Base-by-base conservation (phyloP, 495 filamentous ascomycete species). In the Hamigera avellanea region DNA sequence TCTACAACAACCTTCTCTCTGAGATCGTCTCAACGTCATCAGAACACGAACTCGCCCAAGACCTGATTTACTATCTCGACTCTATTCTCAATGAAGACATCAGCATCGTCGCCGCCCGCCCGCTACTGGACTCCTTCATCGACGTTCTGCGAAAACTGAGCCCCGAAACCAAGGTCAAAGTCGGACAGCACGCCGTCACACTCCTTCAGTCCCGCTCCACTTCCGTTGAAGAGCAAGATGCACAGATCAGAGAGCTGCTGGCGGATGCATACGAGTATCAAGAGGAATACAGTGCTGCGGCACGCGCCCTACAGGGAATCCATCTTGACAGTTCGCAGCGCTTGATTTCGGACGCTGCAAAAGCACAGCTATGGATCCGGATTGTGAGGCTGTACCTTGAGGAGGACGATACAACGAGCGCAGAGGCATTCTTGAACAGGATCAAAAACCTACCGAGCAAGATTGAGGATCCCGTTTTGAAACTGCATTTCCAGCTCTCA, bases 301-400 rank as follows among this genome's bases (percentile, higher is more conserved):
- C 91, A 3, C 74, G 78, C 44, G 69, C 73, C 6, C 76, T 98
- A 2, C 68, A 84, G 50, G 81, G 79, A 16, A 93, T 96, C 46
- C 81, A 84, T 21, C 76, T 95, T 13, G 86, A 95, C 52, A 80
- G 73, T 31, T 84, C 83, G 15, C 87, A 95, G 57, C 81, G 86
- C 10, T 75, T 80, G 39, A 79, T 95, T 14, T 69, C 77, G 8
- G 78, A 83, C 54, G 69, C 82, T 37, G 78, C 84, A 36, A 86
- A 86, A 54, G 81, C 83, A 2, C 63, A 61, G 18, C 70, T 93
- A 30, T 95, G 87, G 81, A 82, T 96, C 33, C 81, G 93, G 32
- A 96, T 98, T 53, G 86, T 91, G 57, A 77, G 93, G 35, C 80
- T 91, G 58, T 88, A 91, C 56, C 74, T 98, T 31, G 93, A 96